Base-by-base conservation (phyloP, 2,329 filamentous ascomycete genomes). In the Fusarium pininemorale region DNA sequence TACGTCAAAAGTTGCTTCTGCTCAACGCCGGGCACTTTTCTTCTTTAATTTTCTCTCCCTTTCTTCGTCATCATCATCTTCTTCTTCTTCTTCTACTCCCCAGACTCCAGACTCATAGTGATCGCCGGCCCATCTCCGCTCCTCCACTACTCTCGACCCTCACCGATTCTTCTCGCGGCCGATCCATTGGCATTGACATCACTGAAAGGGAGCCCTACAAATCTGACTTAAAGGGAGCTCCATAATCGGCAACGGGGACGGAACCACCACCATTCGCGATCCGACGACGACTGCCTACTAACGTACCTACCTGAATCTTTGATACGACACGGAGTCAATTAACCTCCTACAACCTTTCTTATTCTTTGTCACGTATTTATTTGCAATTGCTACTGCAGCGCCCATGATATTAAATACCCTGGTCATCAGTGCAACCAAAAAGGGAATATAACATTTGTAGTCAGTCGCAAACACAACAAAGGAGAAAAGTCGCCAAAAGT, bases 121-220 rank as follows among this genome's bases (percentile, higher is more conserved):
- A 74, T 74, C 68, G 68, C 47, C 68, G 42, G 53, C 18, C 38
- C 32, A 56, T 73, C 72, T 74, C 68, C 72, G 64, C 72, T 61
- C 60, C 59, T 74, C 72, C 68, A 66, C 67, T 50, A 50, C 59
- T 37, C 35, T 69, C 47, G 44, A 62, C 58, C 47, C 72, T 74
- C 72, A 70, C 72, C 72, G 72, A 69, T 75, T 75, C 48, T 73
- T 75, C 28, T 55, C 51, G 72, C 38, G 64, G 72, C 60, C 48
- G 64, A 74, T 66, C 72, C 60, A 59, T 75, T 68, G 63, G 59
- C 51, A 73, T 73, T 73, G 71, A 75, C 68, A 74, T 75, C 72
- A 75, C 69, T 59, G 28, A 35, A 59, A 57, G 35, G 41, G 57
- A 66, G 53, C 61, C 57, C 55, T 66, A 56, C 45, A 42, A 66